Evolutionary conservation across 495 filamentous ascomycete genomes (phyloP), one percentile per base, ranked within the genome.

Genomic region (Xylaria scruposa): DNA sequence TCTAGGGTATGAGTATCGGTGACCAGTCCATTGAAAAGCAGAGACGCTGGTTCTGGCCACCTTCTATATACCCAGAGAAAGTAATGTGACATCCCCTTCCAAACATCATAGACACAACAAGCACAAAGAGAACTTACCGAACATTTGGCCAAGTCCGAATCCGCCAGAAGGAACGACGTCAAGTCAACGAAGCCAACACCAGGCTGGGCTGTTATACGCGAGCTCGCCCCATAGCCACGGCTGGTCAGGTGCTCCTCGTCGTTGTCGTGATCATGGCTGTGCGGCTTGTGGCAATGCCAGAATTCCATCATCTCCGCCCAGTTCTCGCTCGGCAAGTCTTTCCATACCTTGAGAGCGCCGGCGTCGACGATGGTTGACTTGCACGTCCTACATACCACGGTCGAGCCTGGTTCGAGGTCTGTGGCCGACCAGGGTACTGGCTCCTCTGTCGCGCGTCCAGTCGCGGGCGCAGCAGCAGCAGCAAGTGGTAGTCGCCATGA

Each of bases 261-360:
- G 36, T 78, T 72, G 24, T 83, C 72, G 24, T 85, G 73, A n/a
- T 75, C 75, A 47, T 86, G 82, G 6, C 83, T 82, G 68, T 89
- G 82, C 54, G 94, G 96, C 78, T 98, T 98, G 79, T 99, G 96
- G 78, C 96, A 99, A 81, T 99, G 96, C 96, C 96, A 99, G 75
- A 98, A 97, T 78, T 99, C 96, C 96, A 99, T 99, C 97, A 98
- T 98, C 80, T 99, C 96, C 2, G 95, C 96, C 96, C 96, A 99
- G 76, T 97, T 96, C 70, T 95, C 94, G 74, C 93, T 97, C 0
- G 96, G 96, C 5, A 99, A 85, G 76, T 98, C 94, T 81, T 95
- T 97, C 96, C 97, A 99, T n/a, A 80, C 81, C 74, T 81, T 80
- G 33, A 91, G 76, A 5, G 61, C 74, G 4, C 81, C 83, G 8